A percentile compares a stretch with the other conserved stretches of the same genome.
These are phyloP conservation scores for Aspergillus sp. DNA, from an alignment of 2,329 filamentous ascomycete genomes.

Conservation along the genomic window DNA sequence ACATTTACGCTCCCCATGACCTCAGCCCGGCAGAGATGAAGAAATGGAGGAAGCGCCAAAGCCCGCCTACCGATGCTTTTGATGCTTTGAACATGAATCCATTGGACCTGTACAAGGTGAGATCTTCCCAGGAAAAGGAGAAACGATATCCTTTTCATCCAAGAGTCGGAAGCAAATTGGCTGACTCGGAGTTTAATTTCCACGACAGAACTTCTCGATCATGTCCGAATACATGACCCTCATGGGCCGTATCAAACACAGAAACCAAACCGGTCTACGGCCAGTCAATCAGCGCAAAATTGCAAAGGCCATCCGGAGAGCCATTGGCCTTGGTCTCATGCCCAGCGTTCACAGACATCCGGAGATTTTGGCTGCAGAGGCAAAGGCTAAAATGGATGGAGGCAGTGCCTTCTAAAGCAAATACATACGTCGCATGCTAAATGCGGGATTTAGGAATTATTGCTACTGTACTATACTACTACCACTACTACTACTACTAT, in stretches of 20 bases:
- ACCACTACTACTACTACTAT: too few species aligned
- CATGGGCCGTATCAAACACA: constrained; percentile 78
- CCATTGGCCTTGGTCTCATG: constrained; percentile 85
- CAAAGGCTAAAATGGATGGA: constrained; percentile 23
- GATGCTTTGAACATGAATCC: constrained; percentile 78
- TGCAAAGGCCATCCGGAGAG: constrained; percentile 84
- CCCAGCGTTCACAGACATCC: constrained; percentile 88
- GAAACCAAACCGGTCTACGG: constrained; percentile 70
- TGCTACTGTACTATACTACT: too few species aligned
- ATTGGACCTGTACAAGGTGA: constrained; percentile 79
- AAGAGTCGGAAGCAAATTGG: background rate
- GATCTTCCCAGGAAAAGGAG: constrained; percentile 16
- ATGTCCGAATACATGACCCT: constrained; percentile 83
- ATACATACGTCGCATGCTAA: background rate
- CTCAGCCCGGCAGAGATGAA: constrained; percentile 70
- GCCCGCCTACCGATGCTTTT: constrained; percentile 64
- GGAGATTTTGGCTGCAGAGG: constrained; percentile 58
- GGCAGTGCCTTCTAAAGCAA: constrained; percentile 5
- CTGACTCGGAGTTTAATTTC: constrained; percentile 6
- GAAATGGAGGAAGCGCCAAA: constrained; percentile 66
- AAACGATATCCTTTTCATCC: too few species aligned
- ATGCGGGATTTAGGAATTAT: too few species aligned
- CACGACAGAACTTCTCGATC: constrained; percentile 76
- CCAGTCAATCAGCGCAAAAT: constrained; percentile 90
- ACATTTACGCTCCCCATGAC: constrained; percentile 89